Percentiles rank a stretch among this genome's conserved stretches.
phyloP scores from a whole-genome alignment of 2,329 filamentous ascomycete species.

The Alternaria novae-zelandiae region DNA sequence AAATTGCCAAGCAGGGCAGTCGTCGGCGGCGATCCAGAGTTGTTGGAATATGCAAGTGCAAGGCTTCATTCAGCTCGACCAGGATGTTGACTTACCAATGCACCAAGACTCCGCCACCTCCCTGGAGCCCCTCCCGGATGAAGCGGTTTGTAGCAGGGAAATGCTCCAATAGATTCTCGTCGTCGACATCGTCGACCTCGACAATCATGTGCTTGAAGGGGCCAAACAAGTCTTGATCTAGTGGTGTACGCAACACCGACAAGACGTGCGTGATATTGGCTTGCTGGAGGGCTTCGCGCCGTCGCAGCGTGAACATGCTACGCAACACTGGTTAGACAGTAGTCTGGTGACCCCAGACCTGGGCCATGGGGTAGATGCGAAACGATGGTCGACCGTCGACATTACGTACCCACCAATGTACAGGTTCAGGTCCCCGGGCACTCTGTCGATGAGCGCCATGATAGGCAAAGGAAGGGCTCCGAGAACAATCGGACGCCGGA shows the following conservation, averaged over 20 bases:
- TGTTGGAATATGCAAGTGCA: slow-evolving; percentile 38
- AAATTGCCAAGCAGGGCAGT: slow-evolving; percentile 42
- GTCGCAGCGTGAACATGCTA: slow-evolving; percentile 80
- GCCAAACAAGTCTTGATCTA: slow-evolving; percentile 63
- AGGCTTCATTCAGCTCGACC: slow-evolving; percentile 45
- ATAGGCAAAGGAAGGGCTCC: slow-evolving; percentile 16
- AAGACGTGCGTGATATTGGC: slow-evolving; percentile 87
- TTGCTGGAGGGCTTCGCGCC: slow-evolving; percentile 71
- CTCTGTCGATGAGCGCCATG: slow-evolving; percentile 69
- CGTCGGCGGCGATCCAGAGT: slow-evolving; percentile 35
- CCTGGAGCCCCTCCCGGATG: slow-evolving; percentile 76
- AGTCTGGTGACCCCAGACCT: slow-evolving; percentile 14
- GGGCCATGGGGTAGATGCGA: slow-evolving; percentile 22
- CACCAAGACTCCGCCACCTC: slow-evolving; percentile 67
- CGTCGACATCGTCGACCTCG: slow-evolving; percentile 88
- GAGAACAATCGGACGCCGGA: slow-evolving; percentile 25
- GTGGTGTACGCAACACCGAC: slow-evolving; percentile 74
- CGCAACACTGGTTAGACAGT: slow-evolving; percentile 32
- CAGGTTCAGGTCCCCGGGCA: slow-evolving; percentile 73
- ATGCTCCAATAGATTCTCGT: slow-evolving; percentile 83
- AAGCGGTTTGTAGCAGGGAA: slow-evolving; percentile 81
- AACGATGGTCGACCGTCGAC: slow-evolving; percentile 17
- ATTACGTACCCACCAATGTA: slow-evolving; percentile 77
- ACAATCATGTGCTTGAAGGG: slow-evolving; percentile 76
- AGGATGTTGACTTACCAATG: slow-evolving; percentile 67